Conservation (phyloP, 1,284 basidiomycete genomes). For the Violaceomyces palustris region DNA sequence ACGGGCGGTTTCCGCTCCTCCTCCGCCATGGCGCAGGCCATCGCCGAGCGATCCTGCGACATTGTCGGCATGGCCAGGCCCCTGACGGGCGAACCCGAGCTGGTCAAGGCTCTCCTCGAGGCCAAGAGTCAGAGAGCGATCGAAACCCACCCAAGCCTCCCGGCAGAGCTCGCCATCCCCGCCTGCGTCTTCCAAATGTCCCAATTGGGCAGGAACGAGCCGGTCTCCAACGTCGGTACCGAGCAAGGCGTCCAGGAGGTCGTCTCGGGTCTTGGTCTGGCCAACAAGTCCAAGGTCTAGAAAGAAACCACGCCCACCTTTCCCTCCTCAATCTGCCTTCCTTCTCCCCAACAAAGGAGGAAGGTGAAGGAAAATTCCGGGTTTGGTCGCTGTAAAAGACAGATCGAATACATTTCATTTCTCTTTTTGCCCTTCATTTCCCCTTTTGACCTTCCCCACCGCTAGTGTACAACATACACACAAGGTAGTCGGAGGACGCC, state of each 20-base stretch:
- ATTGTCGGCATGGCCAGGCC: constrained; percentile 28
- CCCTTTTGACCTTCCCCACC: no score
- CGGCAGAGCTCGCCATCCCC: constrained; percentile 16
- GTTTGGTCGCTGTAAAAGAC: no score
- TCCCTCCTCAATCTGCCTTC: no score
- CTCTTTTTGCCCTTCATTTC: no score
- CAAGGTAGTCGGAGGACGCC: no score
- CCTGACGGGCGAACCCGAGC: constrained; percentile 22
- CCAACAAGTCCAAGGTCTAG: no score
- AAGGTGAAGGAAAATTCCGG: no score
- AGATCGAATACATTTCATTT: no score
- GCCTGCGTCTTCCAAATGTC: constrained; percentile 26
- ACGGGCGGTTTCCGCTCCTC: constrained; percentile 73
- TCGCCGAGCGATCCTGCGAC: constrained; percentile 35
- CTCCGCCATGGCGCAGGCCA: constrained; percentile 60
- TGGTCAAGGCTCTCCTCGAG: constrained; percentile 23
- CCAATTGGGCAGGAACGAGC: constrained; percentile 12
- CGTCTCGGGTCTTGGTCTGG: no score
- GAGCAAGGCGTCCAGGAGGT: constrained; percentile 28
- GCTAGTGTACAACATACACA: no score
- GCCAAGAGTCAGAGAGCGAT: constrained; percentile 15
- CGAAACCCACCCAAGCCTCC: constrained; percentile 14
- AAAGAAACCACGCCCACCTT: no score
- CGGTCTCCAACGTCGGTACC: constrained; percentile 16
- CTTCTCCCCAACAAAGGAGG: no score